Base-by-base conservation (phyloP, 805 yeast species). In the Isabelozyma gotoi region DNA sequence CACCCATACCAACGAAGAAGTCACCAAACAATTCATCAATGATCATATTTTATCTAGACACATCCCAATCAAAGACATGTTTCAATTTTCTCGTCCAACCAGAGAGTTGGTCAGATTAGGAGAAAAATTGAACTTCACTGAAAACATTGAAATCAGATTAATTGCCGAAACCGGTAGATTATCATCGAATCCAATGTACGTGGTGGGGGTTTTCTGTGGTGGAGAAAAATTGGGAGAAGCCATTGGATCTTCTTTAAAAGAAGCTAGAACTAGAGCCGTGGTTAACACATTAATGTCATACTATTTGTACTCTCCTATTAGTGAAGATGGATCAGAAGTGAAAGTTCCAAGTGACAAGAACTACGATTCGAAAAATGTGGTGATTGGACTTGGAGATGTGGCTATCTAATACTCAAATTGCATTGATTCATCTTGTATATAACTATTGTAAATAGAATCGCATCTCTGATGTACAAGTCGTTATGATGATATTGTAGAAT, bases 151-250 rank as follows among this genome's bases (percentile, higher is more conserved):
- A 38, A 58, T 70, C 18, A 82, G 95, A 60, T 76, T 94, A 46
- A 71, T 94, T 43, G 91, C 96, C 27, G 99, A 94, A 67, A 86
- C 96, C 20, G 99, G 99, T 63, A 80, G 99, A 66, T 72, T 76
- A 56, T 81, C 96, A 2, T 77, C 80, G 45, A 81, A 86, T 38
- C 96, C 99, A 18, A 84, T 90, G 32, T 94, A 80, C 54, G 85
- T 92, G 11, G 96, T 92, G 27, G 98, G 97, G 40, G 94, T 88
- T 1, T 94, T 90, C 64, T 76, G 86, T 45, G 98, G 97, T 29
- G 74, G 75, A 11, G 81, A 81, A 50, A 83, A 88, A 65, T 73
- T 94, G 43, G 97, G 97, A 40, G 97, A 94, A 66, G 97, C 97
- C 34, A 89, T 86, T 59, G 99, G 98, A 31, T 74, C 95, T 5